Base-by-base conservation (phyloP, 768 basidiomycete species). In the Amanita polypyramis region DNA sequence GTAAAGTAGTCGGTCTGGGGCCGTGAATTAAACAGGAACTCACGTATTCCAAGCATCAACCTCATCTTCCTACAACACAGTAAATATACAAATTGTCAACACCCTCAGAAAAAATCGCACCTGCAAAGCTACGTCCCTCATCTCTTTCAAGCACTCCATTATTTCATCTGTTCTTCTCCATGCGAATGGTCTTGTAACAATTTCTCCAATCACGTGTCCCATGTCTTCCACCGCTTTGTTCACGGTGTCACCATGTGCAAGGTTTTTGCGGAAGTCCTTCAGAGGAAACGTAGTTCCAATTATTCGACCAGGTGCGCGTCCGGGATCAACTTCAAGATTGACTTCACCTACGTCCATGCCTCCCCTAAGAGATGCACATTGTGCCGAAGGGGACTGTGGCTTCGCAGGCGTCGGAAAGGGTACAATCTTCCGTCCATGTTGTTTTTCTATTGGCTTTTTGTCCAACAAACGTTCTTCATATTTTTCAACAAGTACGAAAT, bases 141-240 rank as follows among this genome's bases (percentile, higher is more conserved):
- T 63, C 34, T 60, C 71, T 52, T 66, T 63, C 73, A 95, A 67
- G 60, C 88, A 92, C 34, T 83, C 77, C 21, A 89, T 40, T 67
- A 93, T 73, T 62, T 91, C 85, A 12, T 69, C 68, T 32, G 72
- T 73, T 51, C 90, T 73, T 55, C 79, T 73, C 32, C 63, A 66
- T 34, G 85, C 75, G 64, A 94, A 95, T 32, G 86, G 86, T 21
- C 70, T 70, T 53, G 75, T 61, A 8, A 85, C 70, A 36, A 91
- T 74, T 59, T 90, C 84, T 50, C 70, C 68, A 38, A 93, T 76
- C 8, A 92, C 82, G 12, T 62, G 70, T 10, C 73, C 78, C 40
- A 94, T 63, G 61, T 93, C 92, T 55, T 85, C 80, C 6, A 91
- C 84, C 0, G 89, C 90, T 64, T 94, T 91, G 11, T 75, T 78